phyloP scores from a whole-genome alignment of 164 flowering plant genomes.

The Litsea cubeba region DNA sequence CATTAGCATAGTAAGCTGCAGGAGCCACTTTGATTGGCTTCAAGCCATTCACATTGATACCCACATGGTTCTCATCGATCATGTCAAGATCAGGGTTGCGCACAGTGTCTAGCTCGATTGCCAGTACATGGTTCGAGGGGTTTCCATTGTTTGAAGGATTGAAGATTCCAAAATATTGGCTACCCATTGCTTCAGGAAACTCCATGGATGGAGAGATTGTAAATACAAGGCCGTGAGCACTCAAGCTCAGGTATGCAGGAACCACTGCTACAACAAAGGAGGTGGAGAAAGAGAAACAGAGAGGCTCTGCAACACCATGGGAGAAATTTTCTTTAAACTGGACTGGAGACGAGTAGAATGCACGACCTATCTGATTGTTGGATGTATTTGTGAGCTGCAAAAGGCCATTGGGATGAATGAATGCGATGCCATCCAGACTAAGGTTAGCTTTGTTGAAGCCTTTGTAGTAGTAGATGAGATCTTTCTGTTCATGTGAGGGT shows the following conservation, averaged over 20 bases:
- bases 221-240: constrained; percentile 25
- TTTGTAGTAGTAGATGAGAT: too few species aligned
- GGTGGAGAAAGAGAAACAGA: too few species aligned
- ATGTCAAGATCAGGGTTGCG: constrained; percentile 9
- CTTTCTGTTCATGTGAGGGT: too few species aligned
- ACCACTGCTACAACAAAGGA: too few species aligned
- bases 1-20: constrained; percentile 12
- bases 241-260: not conserved
- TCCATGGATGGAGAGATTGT: constrained; percentile 14
- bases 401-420: too few species aligned
- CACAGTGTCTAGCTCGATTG: constrained; percentile 18
- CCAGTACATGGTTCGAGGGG: constrained; percentile 14
- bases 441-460: too few species aligned
- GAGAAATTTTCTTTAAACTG: too few species aligned
- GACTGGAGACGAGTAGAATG: too few species aligned
- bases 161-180: constrained; percentile 23
- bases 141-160: constrained; percentile 8
- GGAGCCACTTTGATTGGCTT: constrained; percentile 12
- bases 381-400: too few species aligned
- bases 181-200: constrained; percentile 8
- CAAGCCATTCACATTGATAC: constrained; percentile 23
- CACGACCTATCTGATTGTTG: too few species aligned
- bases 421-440: too few species aligned
- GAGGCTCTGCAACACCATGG: too few species aligned
- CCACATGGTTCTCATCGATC: constrained; percentile 25